phyloP scores from a whole-genome alignment of 73 alveolate species.

The Paramecium pentaurelia region DNA sequence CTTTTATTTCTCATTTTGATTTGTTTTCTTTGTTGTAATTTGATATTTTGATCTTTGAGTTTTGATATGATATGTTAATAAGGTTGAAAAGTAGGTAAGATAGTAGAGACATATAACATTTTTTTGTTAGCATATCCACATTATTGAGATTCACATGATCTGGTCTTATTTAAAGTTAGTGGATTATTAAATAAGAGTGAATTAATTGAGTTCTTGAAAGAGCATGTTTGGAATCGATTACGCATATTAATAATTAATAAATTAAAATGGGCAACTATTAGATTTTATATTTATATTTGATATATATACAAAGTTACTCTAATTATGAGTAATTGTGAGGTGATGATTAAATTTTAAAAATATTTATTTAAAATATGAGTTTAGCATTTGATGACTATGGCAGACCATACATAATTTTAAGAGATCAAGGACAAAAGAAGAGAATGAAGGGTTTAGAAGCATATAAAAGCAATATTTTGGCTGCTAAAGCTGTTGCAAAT shows the following conservation, averaged over 20 bases:
- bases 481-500: slow-evolving; percentile 75
- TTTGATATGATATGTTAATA: background rate
- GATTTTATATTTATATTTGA: background rate
- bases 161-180: background rate
- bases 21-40: background rate
- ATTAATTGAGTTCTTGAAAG: background rate
- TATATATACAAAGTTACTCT: background rate
- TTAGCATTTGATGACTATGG: slow-evolving; percentile 93
- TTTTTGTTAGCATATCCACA: slow-evolving; percentile 16
- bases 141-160: background rate
- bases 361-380: slow-evolving; percentile 19
- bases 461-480: slow-evolving; percentile 77
- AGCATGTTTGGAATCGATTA: background rate
- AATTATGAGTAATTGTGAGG: background rate
- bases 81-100: background rate
- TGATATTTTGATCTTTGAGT: background rate
- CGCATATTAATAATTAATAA: background rate
- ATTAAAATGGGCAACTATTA: background rate
- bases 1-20: slow-evolving; percentile 37
- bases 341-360: background rate
- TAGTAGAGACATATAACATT: background rate
- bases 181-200: background rate
- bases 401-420: slow-evolving; percentile 90
- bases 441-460: slow-evolving; percentile 96
- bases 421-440: slow-evolving; percentile 91